Percentiles rank a stretch among this genome's conserved stretches.
Conservation (phyloP, 2,329 filamentous ascomycete species). For the Cadophora gregata region DNA sequence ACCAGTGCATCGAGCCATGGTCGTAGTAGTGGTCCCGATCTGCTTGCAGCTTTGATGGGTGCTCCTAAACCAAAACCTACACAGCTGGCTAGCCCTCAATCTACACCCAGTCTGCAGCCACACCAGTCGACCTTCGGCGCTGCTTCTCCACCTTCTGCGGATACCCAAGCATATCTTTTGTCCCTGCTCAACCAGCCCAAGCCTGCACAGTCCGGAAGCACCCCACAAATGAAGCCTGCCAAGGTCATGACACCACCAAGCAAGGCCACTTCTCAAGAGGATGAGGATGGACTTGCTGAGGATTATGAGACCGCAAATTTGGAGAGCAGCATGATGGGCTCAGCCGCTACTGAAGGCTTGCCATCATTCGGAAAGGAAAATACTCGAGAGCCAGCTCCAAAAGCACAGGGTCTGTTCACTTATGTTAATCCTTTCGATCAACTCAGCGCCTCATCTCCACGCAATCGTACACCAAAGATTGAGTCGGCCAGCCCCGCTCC, state of each 20-base stretch:
- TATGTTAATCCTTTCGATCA: constrained; percentile 78
- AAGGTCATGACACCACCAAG: constrained; percentile 47
- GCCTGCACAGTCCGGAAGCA: constrained; percentile 60
- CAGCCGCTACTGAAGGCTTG: constrained; percentile 32
- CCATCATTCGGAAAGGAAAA: constrained; percentile 37
- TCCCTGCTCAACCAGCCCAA: constrained; percentile 83
- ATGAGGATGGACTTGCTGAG: constrained; percentile 48
- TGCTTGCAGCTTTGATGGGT: constrained; percentile 44
- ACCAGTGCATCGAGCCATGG: constrained; percentile 30
- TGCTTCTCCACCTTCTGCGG: constrained; percentile 61
- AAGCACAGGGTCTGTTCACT: constrained; percentile 58
- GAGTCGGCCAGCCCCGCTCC: constrained; percentile 43
- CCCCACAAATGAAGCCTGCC: constrained; percentile 37
- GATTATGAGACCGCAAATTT: constrained; percentile 52
- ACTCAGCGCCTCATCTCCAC: constrained; percentile 68
- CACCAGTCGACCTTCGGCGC: constrained; percentile 44
- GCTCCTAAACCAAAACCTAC: constrained; percentile 36
- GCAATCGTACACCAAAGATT: constrained; percentile 59
- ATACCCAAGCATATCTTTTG: constrained; percentile 85
- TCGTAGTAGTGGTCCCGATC: constrained; percentile 36
- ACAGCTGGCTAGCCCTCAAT: constrained; percentile 37
- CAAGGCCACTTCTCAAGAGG: constrained; percentile 45
- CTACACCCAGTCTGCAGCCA: constrained; percentile 37
- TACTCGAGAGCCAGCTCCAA: constrained; percentile 28
- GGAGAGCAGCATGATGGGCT: constrained; percentile 46